Conservation (phyloP, 2,329 filamentous ascomycete species). For the Aspergillus sergii region DNA sequence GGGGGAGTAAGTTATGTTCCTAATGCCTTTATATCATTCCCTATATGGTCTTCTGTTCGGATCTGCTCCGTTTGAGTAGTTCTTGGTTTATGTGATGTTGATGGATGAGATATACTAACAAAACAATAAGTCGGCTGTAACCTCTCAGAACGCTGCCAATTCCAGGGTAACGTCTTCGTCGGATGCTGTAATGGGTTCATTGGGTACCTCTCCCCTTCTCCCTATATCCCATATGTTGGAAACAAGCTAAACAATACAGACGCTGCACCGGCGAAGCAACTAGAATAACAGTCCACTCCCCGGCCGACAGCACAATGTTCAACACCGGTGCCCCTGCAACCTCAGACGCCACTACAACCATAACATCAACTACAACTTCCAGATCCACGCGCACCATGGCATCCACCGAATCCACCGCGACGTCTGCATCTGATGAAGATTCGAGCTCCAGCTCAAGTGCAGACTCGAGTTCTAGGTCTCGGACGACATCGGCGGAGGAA, state of each 20-base stretch:
- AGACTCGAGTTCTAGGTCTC: background rate
- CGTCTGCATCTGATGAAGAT: background rate
- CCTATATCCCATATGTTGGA: too few relatives aligned
- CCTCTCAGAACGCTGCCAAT: slow-evolving; percentile 9
- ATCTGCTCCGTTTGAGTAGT: too few relatives aligned
- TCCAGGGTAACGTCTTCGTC: slow-evolving; percentile 15
- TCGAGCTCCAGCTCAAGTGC: background rate
- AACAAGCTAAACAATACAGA: background rate
- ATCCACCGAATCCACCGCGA: background rate
- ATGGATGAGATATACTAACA: background rate
- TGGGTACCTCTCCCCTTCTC: slow-evolving; percentile 1
- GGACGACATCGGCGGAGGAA: background rate
- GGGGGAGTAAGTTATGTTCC: slow-evolving; percentile 7
- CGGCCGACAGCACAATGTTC: background rate
- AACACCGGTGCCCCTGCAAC: background rate
- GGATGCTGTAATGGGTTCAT: slow-evolving; percentile 12
- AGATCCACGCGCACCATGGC: background rate
- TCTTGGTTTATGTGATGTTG: too few relatives aligned
- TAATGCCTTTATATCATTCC: too few relatives aligned
- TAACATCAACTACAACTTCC: background rate
- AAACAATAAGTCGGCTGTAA: slow-evolving; percentile 11
- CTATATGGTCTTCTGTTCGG: too few relatives aligned
- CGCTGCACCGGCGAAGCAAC: slow-evolving; percentile 13
- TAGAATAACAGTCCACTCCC: slow-evolving; percentile 10
- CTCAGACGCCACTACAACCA: background rate